Percentiles rank a stretch among this genome's conserved stretches.
Conservation (phyloP, 331 rosid genomes). For the Malus hybrid region DNA sequence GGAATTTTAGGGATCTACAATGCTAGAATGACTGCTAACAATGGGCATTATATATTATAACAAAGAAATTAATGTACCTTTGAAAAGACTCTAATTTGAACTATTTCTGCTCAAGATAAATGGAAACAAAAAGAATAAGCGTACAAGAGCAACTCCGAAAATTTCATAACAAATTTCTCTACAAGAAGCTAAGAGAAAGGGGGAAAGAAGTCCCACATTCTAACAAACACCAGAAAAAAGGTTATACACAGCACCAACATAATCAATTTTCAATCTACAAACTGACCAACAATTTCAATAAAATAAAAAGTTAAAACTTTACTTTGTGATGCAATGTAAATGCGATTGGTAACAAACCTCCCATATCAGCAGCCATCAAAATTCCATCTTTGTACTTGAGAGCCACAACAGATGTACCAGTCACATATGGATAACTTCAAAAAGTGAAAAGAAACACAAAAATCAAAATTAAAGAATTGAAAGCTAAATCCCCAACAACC, state of each 20-base stretch:
- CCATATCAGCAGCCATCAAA: slow-evolving; percentile 21
- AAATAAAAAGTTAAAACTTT: no score
- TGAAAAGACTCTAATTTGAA: background rate
- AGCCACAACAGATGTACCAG: slow-evolving; percentile 73
- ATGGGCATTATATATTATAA: background rate
- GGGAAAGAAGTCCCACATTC: background rate
- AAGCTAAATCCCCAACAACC: background rate
- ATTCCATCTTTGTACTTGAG: slow-evolving; percentile 80
- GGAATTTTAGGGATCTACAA: background rate
- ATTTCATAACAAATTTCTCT: background rate
- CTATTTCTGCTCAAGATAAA: background rate
- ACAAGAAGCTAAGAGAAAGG: background rate
- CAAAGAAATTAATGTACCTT: background rate
- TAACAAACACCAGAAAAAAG: background rate
- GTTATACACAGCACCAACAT: background rate
- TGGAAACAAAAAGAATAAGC: background rate
- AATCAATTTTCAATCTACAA: background rate
- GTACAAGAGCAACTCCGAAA: background rate
- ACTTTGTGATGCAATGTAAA: no score
- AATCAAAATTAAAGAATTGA: background rate
- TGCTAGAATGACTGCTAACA: background rate
- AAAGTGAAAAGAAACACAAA: background rate
- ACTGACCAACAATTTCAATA: slow-evolving; percentile 5
- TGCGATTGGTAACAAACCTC: no score
- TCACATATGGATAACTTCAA: slow-evolving; percentile 67